Evolutionary conservation across 106 monocot genomes (phyloP), one percentile per base, ranked within the genome.

Genomic region (Dendrobium huoshanense): DNA sequence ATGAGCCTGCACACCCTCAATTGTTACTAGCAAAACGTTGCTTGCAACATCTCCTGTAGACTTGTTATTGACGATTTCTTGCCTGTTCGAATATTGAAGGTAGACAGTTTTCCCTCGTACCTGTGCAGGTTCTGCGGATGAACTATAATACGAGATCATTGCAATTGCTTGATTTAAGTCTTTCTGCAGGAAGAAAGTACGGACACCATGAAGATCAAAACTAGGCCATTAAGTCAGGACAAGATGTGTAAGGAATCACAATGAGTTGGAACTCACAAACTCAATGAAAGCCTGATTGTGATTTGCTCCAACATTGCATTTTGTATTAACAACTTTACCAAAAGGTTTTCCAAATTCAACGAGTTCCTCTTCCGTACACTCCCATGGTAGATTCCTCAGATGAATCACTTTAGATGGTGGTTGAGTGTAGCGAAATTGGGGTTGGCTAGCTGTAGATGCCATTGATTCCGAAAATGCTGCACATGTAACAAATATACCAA

Each of bases 401-500:
- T 95, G 95, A 24, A 95, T 90, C 77, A 92, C 95, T 86, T 94
- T 94, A 56, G 94, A 94, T 40, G 94, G 94, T n/a, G 91, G 90
- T 85, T 94, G 94, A 64, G 91, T 89, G 88, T 91, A 94, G 29
- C 91, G 89, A 80, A 94, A 94, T 79, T 94, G 94, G 85, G 80
- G 88, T 70, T 88, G 86, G 45, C 87, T 84, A 45, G 85, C 79
- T 41, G 89, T 82, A 11, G 91, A 94, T 20, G 86, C 82, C 86
- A 86, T 86, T 5, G 1, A 45, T 45, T 45, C 45, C 45, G 5
- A 7, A 45, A 45, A 45, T 45, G 45, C 45, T 45, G 9, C 45
- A 5, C 8, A 45, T 45, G 45, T 45, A 45, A 37, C 9, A 9
- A 45, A 45, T 45, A 45, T 45, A 45, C 45, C 45, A 45, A 45